phyloP scores from a whole-genome alignment of 202 grass and related monocot species.

The Brachypodium distachyon region DNA sequence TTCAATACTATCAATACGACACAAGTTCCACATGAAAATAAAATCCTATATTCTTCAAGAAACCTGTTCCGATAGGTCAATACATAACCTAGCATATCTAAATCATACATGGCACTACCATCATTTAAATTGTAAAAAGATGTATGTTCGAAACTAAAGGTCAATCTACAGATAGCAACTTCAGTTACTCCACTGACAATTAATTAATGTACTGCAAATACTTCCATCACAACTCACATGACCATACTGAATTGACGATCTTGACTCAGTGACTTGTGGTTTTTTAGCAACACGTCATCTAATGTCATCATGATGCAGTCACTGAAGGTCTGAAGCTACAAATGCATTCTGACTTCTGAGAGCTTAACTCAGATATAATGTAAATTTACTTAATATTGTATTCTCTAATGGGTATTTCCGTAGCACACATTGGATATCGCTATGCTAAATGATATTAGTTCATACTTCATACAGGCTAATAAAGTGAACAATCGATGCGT shows the following conservation, averaged over 20 bases:
- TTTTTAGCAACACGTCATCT: background rate
- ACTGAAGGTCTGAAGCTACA: background rate
- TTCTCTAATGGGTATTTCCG: background rate
- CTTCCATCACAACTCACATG: background rate
- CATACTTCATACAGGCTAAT: background rate
- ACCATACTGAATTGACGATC: background rate
- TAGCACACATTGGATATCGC: background rate
- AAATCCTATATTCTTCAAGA: background rate
- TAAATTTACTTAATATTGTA: background rate
- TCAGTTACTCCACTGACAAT: background rate
- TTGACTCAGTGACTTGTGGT: background rate
- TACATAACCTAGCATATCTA: background rate
- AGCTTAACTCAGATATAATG: background rate
- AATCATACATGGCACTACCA: background rate
- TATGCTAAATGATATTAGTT: background rate
- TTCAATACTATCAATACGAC: background rate
- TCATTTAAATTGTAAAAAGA: background rate
- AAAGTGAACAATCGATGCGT: background rate
- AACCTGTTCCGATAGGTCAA: background rate
- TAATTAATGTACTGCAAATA: background rate
- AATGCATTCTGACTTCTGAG: constrained; percentile 8
- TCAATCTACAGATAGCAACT: background rate
- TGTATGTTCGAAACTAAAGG: background rate
- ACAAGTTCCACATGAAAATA: background rate
- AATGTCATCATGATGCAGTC: background rate